Evolutionary conservation across 306 rosid genomes (phyloP), one percentile per base, ranked within the genome.

Genomic region (Castanospermum australe): DNA sequence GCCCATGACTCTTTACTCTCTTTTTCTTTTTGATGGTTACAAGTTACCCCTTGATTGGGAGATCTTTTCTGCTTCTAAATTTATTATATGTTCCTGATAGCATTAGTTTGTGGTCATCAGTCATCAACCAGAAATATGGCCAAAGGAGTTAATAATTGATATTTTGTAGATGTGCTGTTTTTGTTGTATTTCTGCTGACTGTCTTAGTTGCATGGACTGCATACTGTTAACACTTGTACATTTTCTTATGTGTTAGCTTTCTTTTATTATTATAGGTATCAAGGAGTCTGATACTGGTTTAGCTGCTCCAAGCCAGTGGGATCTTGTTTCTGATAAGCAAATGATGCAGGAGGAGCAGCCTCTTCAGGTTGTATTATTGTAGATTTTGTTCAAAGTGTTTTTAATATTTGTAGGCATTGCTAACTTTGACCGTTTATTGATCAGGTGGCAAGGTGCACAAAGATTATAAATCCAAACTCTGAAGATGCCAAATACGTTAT

Each of bases 331-430:
- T 25, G 97, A 93, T 82, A 91, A 93, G 87, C 97, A 93, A 54
- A 90, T 93, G 97, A 93, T 93, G 97, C 97, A 93, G 83, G 97
- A 91, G 86, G 97, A 93, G 89, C 96, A 90, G 78, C 97, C 97
- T 18, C 96, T 93, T 72, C 97, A 93, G 91, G 97, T 90, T 39
- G 15, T 39, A 28, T 4, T 67, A 78, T 80, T 80, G 8, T 44
- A 25, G 14, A 62, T 15, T 70, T 71, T 62, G 28, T 76, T 24
- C 5, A 1, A 47, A 32, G 11, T 62, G 8, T 21, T 42, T 21
- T 8, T 10, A 24, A 21, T 14, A 14, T 71, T 38, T n/a, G 51
- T 70, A 9, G 64, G 21, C 63, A 69, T 17, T 76, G 80, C 64
- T 84, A 77, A 57, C 36, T 51, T 28, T 76, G 36, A 41, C 24